Conservation (phyloP, 1,284 basidiomycete genomes). For the Fomitiporia mediterranea region DNA sequence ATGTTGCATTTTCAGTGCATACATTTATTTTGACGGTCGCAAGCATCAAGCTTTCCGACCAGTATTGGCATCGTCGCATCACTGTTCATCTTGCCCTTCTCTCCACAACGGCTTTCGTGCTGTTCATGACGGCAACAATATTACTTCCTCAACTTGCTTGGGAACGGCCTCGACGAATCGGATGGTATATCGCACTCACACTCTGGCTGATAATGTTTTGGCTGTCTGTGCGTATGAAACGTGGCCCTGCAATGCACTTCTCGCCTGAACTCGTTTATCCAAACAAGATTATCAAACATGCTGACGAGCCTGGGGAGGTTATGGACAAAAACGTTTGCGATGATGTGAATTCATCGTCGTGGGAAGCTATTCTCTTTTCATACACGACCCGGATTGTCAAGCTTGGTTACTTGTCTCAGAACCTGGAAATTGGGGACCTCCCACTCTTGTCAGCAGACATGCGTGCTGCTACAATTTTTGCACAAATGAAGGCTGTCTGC, state of each 20-base stretch:
- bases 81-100: constrained; percentile 63
- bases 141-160: constrained; percentile 38
- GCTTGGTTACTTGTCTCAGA: constrained; percentile 68
- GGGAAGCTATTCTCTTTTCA: constrained; percentile 65
- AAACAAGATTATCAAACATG: constrained; percentile 53
- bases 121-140: constrained; percentile 48
- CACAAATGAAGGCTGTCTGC: constrained; percentile 41
- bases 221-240: constrained; percentile 54
- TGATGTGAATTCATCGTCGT: constrained; percentile 44
- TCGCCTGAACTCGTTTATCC: constrained; percentile 70
- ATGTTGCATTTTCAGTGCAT: constrained; percentile 58
- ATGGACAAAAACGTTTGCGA: constrained; percentile 57
- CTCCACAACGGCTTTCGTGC: constrained; percentile 47
- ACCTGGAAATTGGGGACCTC: constrained; percentile 79
- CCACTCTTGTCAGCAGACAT: constrained; percentile 72
- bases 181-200: constrained; percentile 46
- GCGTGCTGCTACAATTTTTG: constrained; percentile 57
- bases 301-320: constrained; percentile 48
- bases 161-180: constrained; percentile 24
- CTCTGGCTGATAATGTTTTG: constrained; percentile 45
- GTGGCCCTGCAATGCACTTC: constrained; percentile 70
- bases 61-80: constrained; percentile 50
- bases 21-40: constrained; percentile 46
- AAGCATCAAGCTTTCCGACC: constrained; percentile 49
- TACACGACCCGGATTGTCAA: constrained; percentile 82